These are phyloP conservation scores for Candida tibetensis DNA, from an alignment of 805 yeast genomes.

Conservation along the genomic window DNA sequence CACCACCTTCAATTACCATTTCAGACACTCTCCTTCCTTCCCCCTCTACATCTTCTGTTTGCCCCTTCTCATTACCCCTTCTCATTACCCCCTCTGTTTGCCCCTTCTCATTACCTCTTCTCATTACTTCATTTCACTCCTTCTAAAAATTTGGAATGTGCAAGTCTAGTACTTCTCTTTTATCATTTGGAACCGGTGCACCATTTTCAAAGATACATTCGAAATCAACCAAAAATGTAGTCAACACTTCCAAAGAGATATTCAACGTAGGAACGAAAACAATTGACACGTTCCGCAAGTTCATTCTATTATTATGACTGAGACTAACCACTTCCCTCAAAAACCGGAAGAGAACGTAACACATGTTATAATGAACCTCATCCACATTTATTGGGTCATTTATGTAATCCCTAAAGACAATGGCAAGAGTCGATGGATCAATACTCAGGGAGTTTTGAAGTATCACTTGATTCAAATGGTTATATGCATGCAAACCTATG, in stretches of 20 bases:
- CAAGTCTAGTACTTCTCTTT: slow-evolving; percentile 50
- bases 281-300: slow-evolving; percentile 69
- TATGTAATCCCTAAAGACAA: slow-evolving; percentile 31
- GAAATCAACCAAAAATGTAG: slow-evolving; percentile 60
- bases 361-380: slow-evolving; percentile 52
- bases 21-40: too few species aligned
- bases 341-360: slow-evolving; percentile 65
- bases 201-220: slow-evolving; percentile 57
- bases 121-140: too few species aligned
- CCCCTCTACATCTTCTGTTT: too few species aligned
- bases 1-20: too few species aligned
- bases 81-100: too few species aligned
- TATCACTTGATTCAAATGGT: slow-evolving; percentile 26
- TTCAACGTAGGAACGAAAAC: slow-evolving; percentile 81
- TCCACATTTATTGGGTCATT: slow-evolving; percentile 43
- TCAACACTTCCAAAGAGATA: slow-evolving; percentile 59
- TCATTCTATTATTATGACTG: slow-evolving; percentile 75
- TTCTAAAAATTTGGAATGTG: slow-evolving; percentile 48
- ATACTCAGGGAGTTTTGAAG: slow-evolving; percentile 9
- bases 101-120: too few species aligned
- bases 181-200: slow-evolving; percentile 37
- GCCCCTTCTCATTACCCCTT: too few species aligned
- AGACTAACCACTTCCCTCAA: slow-evolving; percentile 62
- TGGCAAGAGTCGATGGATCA: slow-evolving; percentile 23
- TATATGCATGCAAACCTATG: slow-evolving; percentile 51